phyloP scores from a whole-genome alignment of 106 monocot genomes.

The Alisma plantagoaquatica region DNA sequence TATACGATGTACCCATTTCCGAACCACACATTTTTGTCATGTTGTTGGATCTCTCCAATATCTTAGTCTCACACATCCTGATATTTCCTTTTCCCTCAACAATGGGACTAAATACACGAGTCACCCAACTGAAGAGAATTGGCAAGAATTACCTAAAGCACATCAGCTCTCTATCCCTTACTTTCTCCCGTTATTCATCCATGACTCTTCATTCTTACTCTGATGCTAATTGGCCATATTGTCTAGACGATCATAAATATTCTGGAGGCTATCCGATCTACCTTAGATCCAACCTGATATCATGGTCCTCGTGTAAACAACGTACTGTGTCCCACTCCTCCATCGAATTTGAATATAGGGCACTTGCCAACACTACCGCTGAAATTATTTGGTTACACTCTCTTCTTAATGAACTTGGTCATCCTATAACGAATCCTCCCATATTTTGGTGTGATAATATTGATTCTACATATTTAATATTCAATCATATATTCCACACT shows the following conservation, averaged over 20 bases:
- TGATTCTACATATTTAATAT: not conserved
- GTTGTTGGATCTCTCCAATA: too few species aligned
- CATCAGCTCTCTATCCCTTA: not conserved
- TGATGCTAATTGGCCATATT: not conserved
- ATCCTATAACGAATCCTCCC: not conserved
- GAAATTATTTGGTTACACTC: too few species aligned
- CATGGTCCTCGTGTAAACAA: too few species aligned
- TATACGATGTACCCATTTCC: not conserved
- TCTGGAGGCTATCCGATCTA: not conserved
- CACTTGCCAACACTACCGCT: too few species aligned
- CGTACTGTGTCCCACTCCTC: too few species aligned
- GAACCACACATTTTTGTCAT: not conserved
- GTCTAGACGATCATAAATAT: not conserved
- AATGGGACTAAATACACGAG: not conserved
- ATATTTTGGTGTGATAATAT: constrained; percentile 3
- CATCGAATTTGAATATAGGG: too few species aligned
- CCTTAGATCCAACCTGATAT: too few species aligned
- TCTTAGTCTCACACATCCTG: too few species aligned
- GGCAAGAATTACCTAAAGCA: not conserved
- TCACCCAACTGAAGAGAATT: not conserved
- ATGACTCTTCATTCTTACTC: too few species aligned
- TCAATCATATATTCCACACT: constrained; percentile 4
- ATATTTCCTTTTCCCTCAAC: not conserved
- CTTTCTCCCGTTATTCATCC: not conserved
- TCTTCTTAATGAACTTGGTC: too few species aligned